phyloP scores from a whole-genome alignment of 1,139 yeast genomes.

The Geotrichum phurueaensis region DNA sequence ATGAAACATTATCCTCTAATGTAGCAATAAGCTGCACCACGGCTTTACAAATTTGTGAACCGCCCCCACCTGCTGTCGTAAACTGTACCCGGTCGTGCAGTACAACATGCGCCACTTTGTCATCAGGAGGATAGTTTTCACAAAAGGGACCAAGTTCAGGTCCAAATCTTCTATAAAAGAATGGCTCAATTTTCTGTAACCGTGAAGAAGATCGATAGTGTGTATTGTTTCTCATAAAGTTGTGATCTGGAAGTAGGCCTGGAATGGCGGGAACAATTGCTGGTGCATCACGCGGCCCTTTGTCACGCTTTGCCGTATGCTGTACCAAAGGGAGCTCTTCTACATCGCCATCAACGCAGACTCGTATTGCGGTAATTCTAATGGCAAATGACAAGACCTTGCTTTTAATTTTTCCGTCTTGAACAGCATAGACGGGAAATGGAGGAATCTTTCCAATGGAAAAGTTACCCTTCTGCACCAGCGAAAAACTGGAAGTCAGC shows the following conservation, averaged over 20 bases:
- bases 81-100: constrained; percentile 18
- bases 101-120: constrained; percentile 16
- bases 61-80: constrained; percentile 18
- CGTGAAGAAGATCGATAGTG: constrained; percentile 15
- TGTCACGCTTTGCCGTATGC: constrained; percentile 17
- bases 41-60: constrained; percentile 13
- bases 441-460: constrained; percentile 16
- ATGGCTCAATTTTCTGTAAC: constrained; percentile 13
- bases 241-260: constrained; percentile 17
- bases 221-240: constrained; percentile 16
- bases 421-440: constrained; percentile 11
- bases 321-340: constrained; percentile 16
- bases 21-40: constrained; percentile 17
- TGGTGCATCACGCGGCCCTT: constrained; percentile 15
- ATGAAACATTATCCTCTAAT: constrained; percentile 13
- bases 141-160: constrained; percentile 15
- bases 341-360: constrained; percentile 11
- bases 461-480: constrained; percentile 5
- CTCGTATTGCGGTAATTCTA: constrained; percentile 14
- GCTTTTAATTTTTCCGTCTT: constrained; percentile 4
- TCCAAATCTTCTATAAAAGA: constrained; percentile 8
- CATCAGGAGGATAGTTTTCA: constrained; percentile 13
- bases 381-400: constrained; percentile 15
- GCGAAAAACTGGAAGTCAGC: constrained; percentile 14
- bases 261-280: constrained; percentile 18